Evolutionary conservation across 352 stramenopile genomes (phyloP).

Genomic region (Ophiocytium majus): DNA sequence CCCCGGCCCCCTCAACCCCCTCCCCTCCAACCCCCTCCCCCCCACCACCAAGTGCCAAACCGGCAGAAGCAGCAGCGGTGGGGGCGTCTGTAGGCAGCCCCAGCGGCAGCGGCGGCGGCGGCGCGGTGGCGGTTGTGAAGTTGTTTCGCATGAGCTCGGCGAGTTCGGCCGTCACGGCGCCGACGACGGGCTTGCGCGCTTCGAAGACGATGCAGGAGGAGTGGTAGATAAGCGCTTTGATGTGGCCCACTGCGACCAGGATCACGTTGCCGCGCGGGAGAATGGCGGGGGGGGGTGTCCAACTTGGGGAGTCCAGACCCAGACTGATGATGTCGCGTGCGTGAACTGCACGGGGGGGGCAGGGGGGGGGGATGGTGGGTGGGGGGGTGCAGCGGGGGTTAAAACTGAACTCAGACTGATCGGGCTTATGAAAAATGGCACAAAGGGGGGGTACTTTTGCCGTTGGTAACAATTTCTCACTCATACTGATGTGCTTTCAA

Average conservation of each 20-base stretch:
- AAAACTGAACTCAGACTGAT: no score
- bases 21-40: neutral
- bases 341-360: neutral
- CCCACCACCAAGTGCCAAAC: no score
- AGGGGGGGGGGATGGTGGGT: no score
- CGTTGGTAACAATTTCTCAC: no score
- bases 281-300: slow-evolving; percentile 31
- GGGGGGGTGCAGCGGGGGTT: no score
- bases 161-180: slow-evolving; percentile 24
- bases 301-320: neutral
- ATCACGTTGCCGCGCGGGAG: slow-evolving; percentile 37
- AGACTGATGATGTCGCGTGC: neutral
- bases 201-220: slow-evolving; percentile 42
- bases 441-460: no score
- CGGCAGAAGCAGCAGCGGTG: no score
- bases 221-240: slow-evolving; percentile 46
- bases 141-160: slow-evolving; percentile 40
- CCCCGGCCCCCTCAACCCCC: no score
- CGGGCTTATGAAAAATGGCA: no score
- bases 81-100: no score
- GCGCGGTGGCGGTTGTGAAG: neutral
- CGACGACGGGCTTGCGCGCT: slow-evolving; percentile 29
- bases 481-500: no score
- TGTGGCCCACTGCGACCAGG: slow-evolving; percentile 35
- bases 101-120: neutral